Percentiles rank a stretch among this genome's conserved stretches.
These are phyloP conservation scores for Priceomyces medius DNA, from an alignment of 805 yeast genomes.

Conservation along the genomic window DNA sequence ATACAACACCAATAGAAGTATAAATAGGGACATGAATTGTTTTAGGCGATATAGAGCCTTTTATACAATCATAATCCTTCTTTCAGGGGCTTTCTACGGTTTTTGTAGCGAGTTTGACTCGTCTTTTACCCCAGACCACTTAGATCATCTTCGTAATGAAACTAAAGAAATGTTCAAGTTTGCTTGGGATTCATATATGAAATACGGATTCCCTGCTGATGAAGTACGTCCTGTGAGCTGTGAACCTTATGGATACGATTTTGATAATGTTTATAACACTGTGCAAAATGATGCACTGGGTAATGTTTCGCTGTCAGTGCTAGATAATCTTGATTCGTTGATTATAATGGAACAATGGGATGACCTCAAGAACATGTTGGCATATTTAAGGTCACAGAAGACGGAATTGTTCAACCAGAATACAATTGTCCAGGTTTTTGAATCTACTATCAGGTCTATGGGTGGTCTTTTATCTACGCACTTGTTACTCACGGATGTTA, in stretches of 20 bases:
- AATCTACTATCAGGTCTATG: conserved; percentile 73
- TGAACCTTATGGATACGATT: conserved; percentile 64
- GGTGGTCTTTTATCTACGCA: conserved; percentile 85
- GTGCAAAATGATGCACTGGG: conserved; percentile 83
- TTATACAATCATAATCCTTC: neutral
- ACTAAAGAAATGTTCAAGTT: conserved; percentile 63
- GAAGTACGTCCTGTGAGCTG: conserved; percentile 78
- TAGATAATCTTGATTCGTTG: conserved; percentile 79
- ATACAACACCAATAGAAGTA: too few species aligned
- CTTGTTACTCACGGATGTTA: conserved; percentile 40
- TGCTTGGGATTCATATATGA: conserved; percentile 71
- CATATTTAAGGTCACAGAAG: conserved; percentile 32
- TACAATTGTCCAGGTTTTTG: conserved; percentile 83
- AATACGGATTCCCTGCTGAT: conserved; percentile 75
- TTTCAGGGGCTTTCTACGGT: neutral
- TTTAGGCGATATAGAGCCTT: neutral
- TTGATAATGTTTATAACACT: conserved; percentile 48
- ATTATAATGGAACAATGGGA: conserved; percentile 67
- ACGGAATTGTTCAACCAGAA: conserved; percentile 57
- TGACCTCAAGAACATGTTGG: conserved; percentile 41
- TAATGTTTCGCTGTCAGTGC: conserved; percentile 71
- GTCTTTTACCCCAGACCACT: conserved; percentile 40
- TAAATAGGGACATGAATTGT: neutral
- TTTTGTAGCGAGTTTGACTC: conserved; percentile 8
- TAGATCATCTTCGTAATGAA: conserved; percentile 37